Conservation (phyloP, 2,329 filamentous ascomycete genomes). For the Botrytis fabae region DNA sequence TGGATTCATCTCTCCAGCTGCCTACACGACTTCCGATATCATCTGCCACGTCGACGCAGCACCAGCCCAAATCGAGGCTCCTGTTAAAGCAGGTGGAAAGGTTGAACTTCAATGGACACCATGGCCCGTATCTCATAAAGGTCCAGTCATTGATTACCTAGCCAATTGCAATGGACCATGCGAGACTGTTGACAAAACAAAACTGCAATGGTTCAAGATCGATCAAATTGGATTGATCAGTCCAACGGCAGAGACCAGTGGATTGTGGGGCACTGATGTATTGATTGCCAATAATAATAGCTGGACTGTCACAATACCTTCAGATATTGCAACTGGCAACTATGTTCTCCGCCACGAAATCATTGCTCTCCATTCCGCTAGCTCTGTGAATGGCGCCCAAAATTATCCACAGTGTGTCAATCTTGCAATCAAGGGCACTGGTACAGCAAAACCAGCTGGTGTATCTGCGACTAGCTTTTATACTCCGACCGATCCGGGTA, state of each 20-base stretch:
- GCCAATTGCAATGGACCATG: slow-evolving; percentile 45
- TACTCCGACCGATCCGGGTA: slow-evolving; percentile 45
- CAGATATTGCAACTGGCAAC: slow-evolving; percentile 47
- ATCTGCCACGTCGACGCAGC: slow-evolving; percentile 61
- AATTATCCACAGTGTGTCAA: slow-evolving; percentile 54
- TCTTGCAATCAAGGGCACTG: slow-evolving; percentile 48
- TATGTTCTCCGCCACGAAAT: slow-evolving; percentile 54
- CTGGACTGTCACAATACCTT: slow-evolving; percentile 51
- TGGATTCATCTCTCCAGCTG: slow-evolving; percentile 51
- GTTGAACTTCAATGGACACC: slow-evolving; percentile 61
- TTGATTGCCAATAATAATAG: slow-evolving; percentile 55
- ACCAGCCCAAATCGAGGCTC: slow-evolving; percentile 51
- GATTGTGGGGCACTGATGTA: slow-evolving; percentile 48
- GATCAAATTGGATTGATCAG: slow-evolving; percentile 43
- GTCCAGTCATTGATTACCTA: slow-evolving; percentile 39
- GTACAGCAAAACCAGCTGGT: slow-evolving; percentile 44
- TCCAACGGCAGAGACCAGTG: slow-evolving; percentile 33
- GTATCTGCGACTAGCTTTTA: slow-evolving; percentile 46
- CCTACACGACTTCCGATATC: slow-evolving; percentile 53
- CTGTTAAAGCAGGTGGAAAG: slow-evolving; percentile 60
- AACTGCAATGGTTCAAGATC: slow-evolving; percentile 48
- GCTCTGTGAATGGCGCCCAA: slow-evolving; percentile 48
- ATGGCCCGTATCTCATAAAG: slow-evolving; percentile 65
- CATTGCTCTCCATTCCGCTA: slow-evolving; percentile 37
- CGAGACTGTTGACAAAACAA: slow-evolving; percentile 44